Conservation (phyloP, 2,329 filamentous ascomycete genomes). For the Zalaria sp. region DNA sequence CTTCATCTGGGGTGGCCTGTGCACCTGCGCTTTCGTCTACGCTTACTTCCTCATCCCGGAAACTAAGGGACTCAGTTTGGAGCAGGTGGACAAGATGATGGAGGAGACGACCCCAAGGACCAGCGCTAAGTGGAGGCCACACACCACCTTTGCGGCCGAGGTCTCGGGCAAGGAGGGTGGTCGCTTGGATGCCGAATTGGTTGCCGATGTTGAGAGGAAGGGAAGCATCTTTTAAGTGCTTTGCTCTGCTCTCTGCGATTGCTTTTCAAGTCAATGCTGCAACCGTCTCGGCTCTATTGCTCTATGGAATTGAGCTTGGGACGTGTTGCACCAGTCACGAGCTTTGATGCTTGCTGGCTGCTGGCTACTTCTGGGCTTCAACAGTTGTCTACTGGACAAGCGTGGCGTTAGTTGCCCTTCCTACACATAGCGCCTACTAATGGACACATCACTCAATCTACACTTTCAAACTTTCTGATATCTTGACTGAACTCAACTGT, state of each 20-base stretch:
- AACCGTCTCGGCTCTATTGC: too few species aligned
- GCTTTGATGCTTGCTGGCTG: too few species aligned
- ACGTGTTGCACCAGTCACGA: too few species aligned
- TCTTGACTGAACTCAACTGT: too few species aligned
- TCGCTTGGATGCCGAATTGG: constrained; percentile 11
- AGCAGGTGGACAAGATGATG: constrained; percentile 79
- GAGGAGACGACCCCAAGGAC: constrained; percentile 69
- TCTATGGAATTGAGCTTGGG: too few species aligned
- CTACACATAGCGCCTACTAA: too few species aligned
- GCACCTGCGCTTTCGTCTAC: constrained; percentile 41
- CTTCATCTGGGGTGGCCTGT: constrained; percentile 27
- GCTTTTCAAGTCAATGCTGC: too few species aligned
- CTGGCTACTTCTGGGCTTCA: too few species aligned
- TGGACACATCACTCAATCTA: too few species aligned
- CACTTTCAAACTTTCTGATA: too few species aligned
- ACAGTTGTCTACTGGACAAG: too few species aligned
- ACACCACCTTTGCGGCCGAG: constrained; percentile 45
- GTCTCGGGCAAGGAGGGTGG: constrained; percentile 25
- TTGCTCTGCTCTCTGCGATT: background rate
- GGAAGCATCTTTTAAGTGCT: constrained; percentile 5
- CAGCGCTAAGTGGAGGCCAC: constrained; percentile 62
- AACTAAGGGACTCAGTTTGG: constrained; percentile 49
- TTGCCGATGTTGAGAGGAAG: constrained; percentile 18
- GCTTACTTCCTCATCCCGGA: constrained; percentile 54
- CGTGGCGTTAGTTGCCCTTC: too few species aligned